phyloP scores from a whole-genome alignment of 2,329 filamentous ascomycete species.

The Aspergillus viridinutans region DNA sequence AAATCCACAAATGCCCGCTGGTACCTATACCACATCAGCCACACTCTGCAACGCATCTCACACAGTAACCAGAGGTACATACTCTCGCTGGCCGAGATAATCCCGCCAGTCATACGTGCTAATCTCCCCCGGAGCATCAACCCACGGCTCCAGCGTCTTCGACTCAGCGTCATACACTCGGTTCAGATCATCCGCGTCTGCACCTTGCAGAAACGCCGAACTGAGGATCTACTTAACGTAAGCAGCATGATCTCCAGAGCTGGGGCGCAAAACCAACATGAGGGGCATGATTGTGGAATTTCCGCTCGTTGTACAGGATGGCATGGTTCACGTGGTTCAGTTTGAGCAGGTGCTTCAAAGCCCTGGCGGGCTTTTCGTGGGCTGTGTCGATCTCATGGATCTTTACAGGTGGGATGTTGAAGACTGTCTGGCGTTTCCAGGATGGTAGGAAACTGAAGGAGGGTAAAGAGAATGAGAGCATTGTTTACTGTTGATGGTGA shows the following conservation, averaged over 20 bases:
- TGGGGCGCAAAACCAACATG: slow-evolving; percentile 51
- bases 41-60: background rate
- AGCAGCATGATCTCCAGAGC: slow-evolving; percentile 1
- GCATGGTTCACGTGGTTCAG: slow-evolving; percentile 89
- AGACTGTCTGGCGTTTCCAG: slow-evolving; percentile 17
- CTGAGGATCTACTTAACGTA: slow-evolving; percentile 57
- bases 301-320: slow-evolving; percentile 69
- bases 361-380: slow-evolving; percentile 72
- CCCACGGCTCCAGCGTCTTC: slow-evolving; percentile 72
- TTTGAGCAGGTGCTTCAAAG: slow-evolving; percentile 83
- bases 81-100: slow-evolving; percentile 70
- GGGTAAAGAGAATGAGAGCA: slow-evolving; percentile 21
- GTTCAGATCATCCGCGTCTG: slow-evolving; percentile 66
- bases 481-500: slow-evolving; percentile 2
- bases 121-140: slow-evolving; percentile 78
- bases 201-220: slow-evolving; percentile 82
- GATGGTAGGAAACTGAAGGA: slow-evolving; percentile 24
- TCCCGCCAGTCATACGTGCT: slow-evolving; percentile 80
- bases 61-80: slow-evolving; percentile 20
- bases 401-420: slow-evolving; percentile 62
- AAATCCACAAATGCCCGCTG: slow-evolving; percentile 92
- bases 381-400: slow-evolving; percentile 76
- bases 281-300: slow-evolving; percentile 77
- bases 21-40: slow-evolving; percentile 49
- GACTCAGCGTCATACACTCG: slow-evolving; percentile 75